Evolutionary conservation across 148 eudicot species (phyloP), one percentile per base, ranked within the genome.

Genomic region (Pouteria glomerata): DNA sequence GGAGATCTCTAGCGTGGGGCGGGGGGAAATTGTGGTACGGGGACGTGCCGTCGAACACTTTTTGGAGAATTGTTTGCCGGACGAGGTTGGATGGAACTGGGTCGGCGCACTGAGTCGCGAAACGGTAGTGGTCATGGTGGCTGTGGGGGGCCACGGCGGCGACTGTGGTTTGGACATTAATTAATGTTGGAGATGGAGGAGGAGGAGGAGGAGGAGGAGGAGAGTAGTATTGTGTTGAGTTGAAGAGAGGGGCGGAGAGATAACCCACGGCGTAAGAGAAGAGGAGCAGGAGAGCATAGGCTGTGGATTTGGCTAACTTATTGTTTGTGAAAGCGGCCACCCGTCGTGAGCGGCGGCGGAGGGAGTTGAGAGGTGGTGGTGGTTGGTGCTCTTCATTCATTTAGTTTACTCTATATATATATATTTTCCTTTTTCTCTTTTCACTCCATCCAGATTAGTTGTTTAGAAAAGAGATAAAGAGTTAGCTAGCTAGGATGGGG

Each of bases 1-100:
- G 77, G 65, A 84, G 76, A 1, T 39, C 44, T 35, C 69, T 65
- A 30, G 79, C 73, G 80, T 88, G 82, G 4, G 77, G 62, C 21
- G 89, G 90, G 8, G 96, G 96, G 70, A 90, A 88, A 33, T 82
- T 53, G 3, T 73, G 68, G 68, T 80, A 90, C 0, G 96, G 92
- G 21, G 88, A 85, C 1, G 84, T 79, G 3, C 88, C 90, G 57
- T 88, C 75, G 76, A 79, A 90, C 27, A 90, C 39, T 10, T 78
- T 77, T 71, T 78, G 63, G 3, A 88, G 27, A 7, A 90, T 77
- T 10, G 55, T 73, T 16, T 63, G 79, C 19, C 90, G 85, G 61
- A 86, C 80, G 30, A 37, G 73, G 0, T 76, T 15, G 6, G 85
- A 68, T 6, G 56, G 63, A 19, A 84, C 63, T 12, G 87, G 85